Conservation (phyloP, 2,329 filamentous ascomycete species). For the Drechslerella coelobrocha region DNA sequence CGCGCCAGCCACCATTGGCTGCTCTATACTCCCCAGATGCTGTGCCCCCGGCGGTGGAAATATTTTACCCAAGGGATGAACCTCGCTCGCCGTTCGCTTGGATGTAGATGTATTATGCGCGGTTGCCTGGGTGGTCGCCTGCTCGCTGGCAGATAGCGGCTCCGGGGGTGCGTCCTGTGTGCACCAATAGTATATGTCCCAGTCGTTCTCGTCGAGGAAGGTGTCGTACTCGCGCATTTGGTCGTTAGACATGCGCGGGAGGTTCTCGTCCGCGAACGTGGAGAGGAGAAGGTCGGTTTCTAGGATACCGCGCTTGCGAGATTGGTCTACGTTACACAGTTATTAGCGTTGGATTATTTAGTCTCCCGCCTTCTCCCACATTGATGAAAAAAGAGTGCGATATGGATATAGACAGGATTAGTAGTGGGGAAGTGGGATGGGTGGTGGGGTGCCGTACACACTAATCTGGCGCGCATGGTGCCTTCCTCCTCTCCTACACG, state of each 20-base stretch:
- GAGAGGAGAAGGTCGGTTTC: slow-evolving; percentile 95
- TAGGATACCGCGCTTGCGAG: slow-evolving; percentile 91
- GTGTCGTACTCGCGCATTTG: slow-evolving; percentile 85
- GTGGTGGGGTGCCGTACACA: slow-evolving; percentile 33
- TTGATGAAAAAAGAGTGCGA: slow-evolving; percentile 17
- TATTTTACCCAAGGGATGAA: slow-evolving; percentile 52
- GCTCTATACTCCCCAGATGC: slow-evolving; percentile 35
- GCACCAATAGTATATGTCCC: slow-evolving; percentile 99
- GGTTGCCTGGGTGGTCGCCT: slow-evolving; percentile 54
- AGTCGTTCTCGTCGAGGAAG: slow-evolving; percentile 98
- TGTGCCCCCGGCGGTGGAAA: slow-evolving; percentile 21
- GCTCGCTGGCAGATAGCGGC: slow-evolving; percentile 60
- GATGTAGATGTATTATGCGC: slow-evolving; percentile 51
- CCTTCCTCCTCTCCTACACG: slow-evolving; percentile 80
- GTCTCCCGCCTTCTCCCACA: slow-evolving; percentile 3
- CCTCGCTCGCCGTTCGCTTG: slow-evolving; percentile 57
- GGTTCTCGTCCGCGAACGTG: slow-evolving; percentile 85
- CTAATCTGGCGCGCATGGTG: slow-evolving; percentile 75
- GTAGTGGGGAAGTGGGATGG: background rate
- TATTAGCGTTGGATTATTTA: background rate
- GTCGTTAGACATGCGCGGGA: slow-evolving; percentile 72
- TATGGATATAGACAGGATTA: background rate
- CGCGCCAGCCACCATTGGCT: slow-evolving; percentile 57
- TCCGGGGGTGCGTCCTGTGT: slow-evolving; percentile 77
- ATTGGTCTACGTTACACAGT: slow-evolving; percentile 75